Conservation (phyloP, 2,329 filamentous ascomycete genomes). For the Neoscytalidium dimidiatum region DNA sequence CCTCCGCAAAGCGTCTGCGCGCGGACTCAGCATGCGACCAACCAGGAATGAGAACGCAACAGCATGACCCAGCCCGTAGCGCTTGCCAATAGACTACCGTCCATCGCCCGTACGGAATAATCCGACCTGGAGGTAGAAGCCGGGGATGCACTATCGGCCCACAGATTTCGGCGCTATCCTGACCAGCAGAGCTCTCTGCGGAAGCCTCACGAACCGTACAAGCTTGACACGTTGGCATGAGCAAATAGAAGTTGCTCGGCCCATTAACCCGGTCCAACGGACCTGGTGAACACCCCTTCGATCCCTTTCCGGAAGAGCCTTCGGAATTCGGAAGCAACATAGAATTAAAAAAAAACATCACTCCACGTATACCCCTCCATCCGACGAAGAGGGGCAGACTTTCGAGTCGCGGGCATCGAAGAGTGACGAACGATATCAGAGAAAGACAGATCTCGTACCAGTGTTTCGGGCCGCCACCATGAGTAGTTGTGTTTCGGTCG, state of each 20-base stretch:
- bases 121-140: background rate
- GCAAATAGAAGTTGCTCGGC: background rate
- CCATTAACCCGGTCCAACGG: background rate
- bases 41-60: no score
- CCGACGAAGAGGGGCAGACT: no score
- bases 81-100: no score
- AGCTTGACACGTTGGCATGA: background rate
- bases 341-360: no score
- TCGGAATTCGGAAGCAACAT: background rate
- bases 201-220: background rate
- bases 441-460: background rate
- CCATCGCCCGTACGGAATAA: background rate
- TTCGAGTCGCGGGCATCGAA: background rate
- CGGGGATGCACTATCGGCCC: background rate
- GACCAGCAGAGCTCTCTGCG: no score
- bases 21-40: no score
- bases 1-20: no score
- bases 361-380: background rate
- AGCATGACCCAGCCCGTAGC: no score
- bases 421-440: no score
- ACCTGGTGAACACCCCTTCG: background rate
- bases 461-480: background rate
- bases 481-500: background rate
- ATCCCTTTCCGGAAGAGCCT: background rate
- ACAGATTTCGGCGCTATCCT: background rate